Evolutionary conservation across 257 asterid genomes (phyloP).

Genomic region (Fraxinus cuspidata): DNA sequence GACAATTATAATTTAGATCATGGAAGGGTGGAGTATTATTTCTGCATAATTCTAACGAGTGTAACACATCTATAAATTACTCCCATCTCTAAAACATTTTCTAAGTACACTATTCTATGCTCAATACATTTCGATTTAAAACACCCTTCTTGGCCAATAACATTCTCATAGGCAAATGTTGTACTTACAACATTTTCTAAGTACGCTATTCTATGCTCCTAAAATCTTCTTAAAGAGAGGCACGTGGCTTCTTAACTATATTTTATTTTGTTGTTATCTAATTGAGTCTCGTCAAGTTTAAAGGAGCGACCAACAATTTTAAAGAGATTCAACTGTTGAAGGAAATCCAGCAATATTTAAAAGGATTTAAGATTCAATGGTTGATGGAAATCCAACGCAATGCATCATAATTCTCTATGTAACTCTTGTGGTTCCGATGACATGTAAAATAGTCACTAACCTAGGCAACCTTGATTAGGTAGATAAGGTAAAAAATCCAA

Average conservation of each 20-base stretch:
- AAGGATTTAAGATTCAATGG: background rate
- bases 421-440: background rate
- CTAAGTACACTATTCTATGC: background rate
- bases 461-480: background rate
- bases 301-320: background rate
- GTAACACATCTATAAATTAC: background rate
- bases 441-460: background rate
- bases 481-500: background rate
- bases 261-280: background rate
- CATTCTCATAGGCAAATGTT: background rate
- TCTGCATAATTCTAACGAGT: background rate
- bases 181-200: background rate
- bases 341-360: no score
- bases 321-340: background rate
- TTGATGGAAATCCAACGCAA: background rate
- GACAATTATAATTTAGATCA: background rate
- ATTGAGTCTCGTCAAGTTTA: background rate
- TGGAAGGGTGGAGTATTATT: background rate
- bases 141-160: background rate
- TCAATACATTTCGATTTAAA: background rate
- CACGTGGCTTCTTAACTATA: background rate
- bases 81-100: background rate
- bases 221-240: no score
- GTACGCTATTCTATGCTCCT: no score
- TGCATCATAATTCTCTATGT: background rate